These are phyloP conservation scores for Musa schizocarpa DNA, from an alignment of 176 grass and related monocot species.

Conservation along the genomic window DNA sequence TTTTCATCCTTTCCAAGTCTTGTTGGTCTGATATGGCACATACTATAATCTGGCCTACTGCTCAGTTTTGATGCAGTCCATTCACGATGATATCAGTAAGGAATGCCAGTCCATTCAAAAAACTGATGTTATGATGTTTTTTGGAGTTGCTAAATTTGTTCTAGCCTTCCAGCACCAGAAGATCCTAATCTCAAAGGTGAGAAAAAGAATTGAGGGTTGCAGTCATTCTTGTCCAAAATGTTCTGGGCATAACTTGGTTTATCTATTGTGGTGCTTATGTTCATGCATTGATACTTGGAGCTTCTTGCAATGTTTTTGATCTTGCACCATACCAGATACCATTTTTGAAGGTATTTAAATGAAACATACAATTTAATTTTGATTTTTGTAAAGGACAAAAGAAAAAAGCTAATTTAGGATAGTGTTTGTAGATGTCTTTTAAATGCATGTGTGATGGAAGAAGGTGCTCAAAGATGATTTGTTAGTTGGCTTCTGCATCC, in stretches of 20 bases:
- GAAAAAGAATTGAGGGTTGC: constrained; percentile 16
- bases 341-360: neutral
- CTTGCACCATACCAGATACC: neutral
- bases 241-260: too few relatives aligned
- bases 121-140: constrained; percentile 62
- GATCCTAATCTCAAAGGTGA: constrained; percentile 58
- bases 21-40: constrained; percentile 10
- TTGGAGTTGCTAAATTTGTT: constrained; percentile 74
- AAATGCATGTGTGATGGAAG: neutral
- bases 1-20: constrained; percentile 7
- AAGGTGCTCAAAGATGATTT: neutral
- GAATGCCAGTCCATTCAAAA: constrained; percentile 61
- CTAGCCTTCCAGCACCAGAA: constrained; percentile 87
- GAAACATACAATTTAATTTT: neutral
- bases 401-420: neutral
- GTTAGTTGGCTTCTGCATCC: neutral
- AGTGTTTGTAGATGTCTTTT: neutral
- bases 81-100: constrained; percentile 62
- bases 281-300: neutral
- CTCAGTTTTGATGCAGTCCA: constrained; percentile 91
- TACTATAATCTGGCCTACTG: constrained; percentile 19
- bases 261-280: neutral
- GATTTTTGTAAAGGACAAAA: neutral
- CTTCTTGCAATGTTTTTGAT: neutral
- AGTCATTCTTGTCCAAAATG: too few relatives aligned